These are phyloP conservation scores for Diaporthe australafricana DNA, from an alignment of 2,329 filamentous ascomycete species.

Conservation along the genomic window DNA sequence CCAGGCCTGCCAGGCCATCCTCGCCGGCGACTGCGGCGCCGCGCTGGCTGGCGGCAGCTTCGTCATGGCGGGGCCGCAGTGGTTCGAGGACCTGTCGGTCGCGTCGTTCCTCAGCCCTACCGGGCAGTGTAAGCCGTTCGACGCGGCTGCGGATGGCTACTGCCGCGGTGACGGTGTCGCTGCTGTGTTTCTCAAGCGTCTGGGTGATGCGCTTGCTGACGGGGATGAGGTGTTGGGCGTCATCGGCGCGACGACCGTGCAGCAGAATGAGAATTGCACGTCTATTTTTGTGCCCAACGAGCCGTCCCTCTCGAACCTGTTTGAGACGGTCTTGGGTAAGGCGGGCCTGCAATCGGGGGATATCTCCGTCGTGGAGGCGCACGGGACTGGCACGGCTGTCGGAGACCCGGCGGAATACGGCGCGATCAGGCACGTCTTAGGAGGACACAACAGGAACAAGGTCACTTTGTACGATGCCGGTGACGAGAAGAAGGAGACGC, in stretches of 20 bases:
- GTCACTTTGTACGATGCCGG: not conserved
- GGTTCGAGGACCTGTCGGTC: conserved; percentile 40
- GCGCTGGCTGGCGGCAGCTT: conserved; percentile 48
- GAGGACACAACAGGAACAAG: not conserved
- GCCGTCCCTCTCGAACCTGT: conserved; percentile 45
- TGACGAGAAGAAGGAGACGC: not conserved
- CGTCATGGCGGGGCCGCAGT: conserved; percentile 44
- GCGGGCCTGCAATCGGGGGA: conserved; percentile 40
- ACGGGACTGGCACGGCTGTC: conserved; percentile 57
- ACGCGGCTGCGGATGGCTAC: conserved; percentile 57
- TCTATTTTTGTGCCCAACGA: conserved; percentile 44
- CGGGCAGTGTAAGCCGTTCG: conserved; percentile 49
- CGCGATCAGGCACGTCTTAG: conserved; percentile 47
- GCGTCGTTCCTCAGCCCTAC: conserved; percentile 48
- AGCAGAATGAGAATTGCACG: conserved; percentile 54
- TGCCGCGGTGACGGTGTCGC: conserved; percentile 61
- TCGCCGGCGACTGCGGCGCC: conserved; percentile 43
- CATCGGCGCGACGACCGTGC: conserved; percentile 51
- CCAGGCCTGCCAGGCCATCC: conserved; percentile 46
- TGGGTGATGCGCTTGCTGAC: conserved; percentile 58
- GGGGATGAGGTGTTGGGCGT: conserved; percentile 56
- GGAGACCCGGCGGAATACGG: conserved; percentile 51
- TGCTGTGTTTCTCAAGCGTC: conserved; percentile 58
- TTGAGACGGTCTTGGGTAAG: conserved; percentile 44
- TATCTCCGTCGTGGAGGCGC: conserved; percentile 50